A percentile compares a stretch with the other conserved stretches of the same genome.
phyloP scores from a whole-genome alignment of 305 asterid species.

The Ilex paraguariensis region DNA sequence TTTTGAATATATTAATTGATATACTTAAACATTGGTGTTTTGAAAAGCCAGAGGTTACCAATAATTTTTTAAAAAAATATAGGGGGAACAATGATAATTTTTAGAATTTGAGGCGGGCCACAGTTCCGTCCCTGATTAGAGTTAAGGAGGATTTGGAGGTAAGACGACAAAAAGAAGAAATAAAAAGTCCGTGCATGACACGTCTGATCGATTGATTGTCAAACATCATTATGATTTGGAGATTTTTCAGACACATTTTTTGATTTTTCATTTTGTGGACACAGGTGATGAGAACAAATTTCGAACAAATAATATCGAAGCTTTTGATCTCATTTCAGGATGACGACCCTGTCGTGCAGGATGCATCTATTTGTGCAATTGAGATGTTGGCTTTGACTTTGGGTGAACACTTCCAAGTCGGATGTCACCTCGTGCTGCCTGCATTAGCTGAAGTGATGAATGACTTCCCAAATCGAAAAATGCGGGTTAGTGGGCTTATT shows the following conservation, averaged over 20 bases:
- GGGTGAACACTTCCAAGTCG: constrained; percentile 23
- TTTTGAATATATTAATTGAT: too few relatives aligned
- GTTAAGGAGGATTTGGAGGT: too few relatives aligned
- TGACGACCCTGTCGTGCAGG: constrained; percentile 20
- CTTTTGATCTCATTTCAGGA: constrained; percentile 23
- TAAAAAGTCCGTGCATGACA: too few relatives aligned
- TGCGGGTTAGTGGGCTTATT: constrained; percentile 14
- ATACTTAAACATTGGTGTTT: too few relatives aligned
- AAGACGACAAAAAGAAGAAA: too few relatives aligned
- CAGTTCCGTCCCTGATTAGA: too few relatives aligned
- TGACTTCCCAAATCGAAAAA: constrained; percentile 21
- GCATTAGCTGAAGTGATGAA: constrained; percentile 24
- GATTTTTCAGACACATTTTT: neutral
- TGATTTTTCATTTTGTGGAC: neutral
- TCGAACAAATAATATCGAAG: constrained; percentile 24
- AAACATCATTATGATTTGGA: too few relatives aligned
- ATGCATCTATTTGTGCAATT: constrained; percentile 28
- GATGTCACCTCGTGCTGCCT: constrained; percentile 18
- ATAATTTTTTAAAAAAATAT: too few relatives aligned
- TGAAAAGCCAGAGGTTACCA: too few relatives aligned
- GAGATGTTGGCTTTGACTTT: constrained; percentile 23
- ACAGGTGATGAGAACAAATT: constrained; percentile 23
- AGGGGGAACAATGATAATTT: too few relatives aligned
- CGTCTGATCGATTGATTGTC: too few relatives aligned
- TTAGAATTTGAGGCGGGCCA: too few relatives aligned